phyloP scores from a whole-genome alignment of 2,329 filamentous ascomycete genomes.

The Aspergillus luchuensis region DNA sequence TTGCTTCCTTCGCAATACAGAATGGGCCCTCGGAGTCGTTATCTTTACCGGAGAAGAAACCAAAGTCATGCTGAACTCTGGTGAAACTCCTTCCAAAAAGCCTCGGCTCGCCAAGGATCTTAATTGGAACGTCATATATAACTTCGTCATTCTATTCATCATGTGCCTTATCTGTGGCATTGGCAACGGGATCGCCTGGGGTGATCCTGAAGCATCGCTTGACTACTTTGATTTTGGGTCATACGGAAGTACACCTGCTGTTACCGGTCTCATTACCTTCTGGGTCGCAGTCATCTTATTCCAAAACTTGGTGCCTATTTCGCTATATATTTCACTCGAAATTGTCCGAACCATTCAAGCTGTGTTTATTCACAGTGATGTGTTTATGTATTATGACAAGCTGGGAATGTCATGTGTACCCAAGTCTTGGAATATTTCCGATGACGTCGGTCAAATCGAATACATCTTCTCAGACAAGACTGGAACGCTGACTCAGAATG shows the following conservation, averaged over 20 bases:
- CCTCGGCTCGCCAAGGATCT: conserved; percentile 87
- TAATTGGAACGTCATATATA: conserved; percentile 97
- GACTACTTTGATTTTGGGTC: conserved; percentile 83
- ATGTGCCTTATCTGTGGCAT: conserved; percentile 89
- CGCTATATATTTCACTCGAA: conserved; percentile 94
- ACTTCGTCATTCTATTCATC: conserved; percentile 83
- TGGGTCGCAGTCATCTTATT: conserved; percentile 94
- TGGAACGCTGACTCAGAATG: conserved; percentile 84
- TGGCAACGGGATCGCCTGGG: conserved; percentile 82
- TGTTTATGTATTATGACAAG: conserved; percentile 94
- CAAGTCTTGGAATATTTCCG: conserved; percentile 98
- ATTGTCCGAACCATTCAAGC: conserved; percentile 92
- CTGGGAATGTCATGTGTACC: conserved; percentile 94
- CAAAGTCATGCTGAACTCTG: conserved; percentile 99
- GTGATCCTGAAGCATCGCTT: conserved; percentile 70
- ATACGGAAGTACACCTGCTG: conserved; percentile 70
- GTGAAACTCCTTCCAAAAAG: conserved; percentile 91
- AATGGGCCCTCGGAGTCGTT: conserved; percentile 91
- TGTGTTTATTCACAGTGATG: conserved; percentile 95
- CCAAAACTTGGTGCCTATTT: conserved; percentile 98
- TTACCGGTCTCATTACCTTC: conserved; percentile 94
- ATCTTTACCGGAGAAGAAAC: conserved; percentile 94
- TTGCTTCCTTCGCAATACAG: conserved; percentile 90
- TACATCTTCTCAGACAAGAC: conserved; percentile 99
- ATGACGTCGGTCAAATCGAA: conserved; percentile 96